These are phyloP conservation scores for Westerdykella ornata DNA, from an alignment of 2,329 filamentous ascomycete species.

Conservation along the genomic window DNA sequence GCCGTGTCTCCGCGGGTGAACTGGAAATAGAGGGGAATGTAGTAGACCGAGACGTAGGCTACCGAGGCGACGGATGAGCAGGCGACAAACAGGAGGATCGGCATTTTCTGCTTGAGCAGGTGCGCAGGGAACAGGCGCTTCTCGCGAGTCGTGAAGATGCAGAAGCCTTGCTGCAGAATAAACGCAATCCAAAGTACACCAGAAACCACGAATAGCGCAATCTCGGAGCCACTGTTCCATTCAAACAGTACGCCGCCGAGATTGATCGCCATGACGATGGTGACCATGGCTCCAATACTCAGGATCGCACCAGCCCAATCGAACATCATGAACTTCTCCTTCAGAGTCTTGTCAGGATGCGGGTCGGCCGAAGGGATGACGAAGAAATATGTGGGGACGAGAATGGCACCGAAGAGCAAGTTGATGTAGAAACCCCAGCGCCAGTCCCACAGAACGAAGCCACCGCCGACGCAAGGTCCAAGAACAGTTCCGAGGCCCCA, in stretches of 20 bases:
- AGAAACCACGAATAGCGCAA: slow-evolving; percentile 43
- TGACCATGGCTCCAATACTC: slow-evolving; percentile 38
- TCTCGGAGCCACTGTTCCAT: slow-evolving; percentile 43
- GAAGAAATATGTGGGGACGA: slow-evolving; percentile 28
- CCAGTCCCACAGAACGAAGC: slow-evolving; percentile 26
- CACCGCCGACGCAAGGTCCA: slow-evolving; percentile 46
- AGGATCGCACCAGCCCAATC: slow-evolving; percentile 41
- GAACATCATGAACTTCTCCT: slow-evolving; percentile 5
- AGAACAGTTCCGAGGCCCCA: slow-evolving; percentile 44
- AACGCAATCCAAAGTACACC: slow-evolving; percentile 41
- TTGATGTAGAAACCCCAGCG: slow-evolving; percentile 50
- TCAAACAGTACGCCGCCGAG: slow-evolving; percentile 47
- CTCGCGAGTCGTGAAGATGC: slow-evolving; percentile 41
- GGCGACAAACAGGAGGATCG: slow-evolving; percentile 7
- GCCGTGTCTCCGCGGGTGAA: slow-evolving; percentile 16
- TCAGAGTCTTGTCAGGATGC: background rate
- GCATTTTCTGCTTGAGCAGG: slow-evolving; percentile 31
- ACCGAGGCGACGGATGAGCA: background rate
- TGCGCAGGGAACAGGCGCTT: slow-evolving; percentile 47
- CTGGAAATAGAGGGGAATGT: slow-evolving; percentile 25
- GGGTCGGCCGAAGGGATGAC: slow-evolving; percentile 6
- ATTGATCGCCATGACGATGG: slow-evolving; percentile 45
- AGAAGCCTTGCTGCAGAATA: slow-evolving; percentile 41
- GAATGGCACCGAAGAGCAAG: slow-evolving; percentile 42
- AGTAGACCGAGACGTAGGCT: slow-evolving; percentile 11